Conservation (phyloP, 495 filamentous ascomycete species). For the Geoglossum glabrum region DNA sequence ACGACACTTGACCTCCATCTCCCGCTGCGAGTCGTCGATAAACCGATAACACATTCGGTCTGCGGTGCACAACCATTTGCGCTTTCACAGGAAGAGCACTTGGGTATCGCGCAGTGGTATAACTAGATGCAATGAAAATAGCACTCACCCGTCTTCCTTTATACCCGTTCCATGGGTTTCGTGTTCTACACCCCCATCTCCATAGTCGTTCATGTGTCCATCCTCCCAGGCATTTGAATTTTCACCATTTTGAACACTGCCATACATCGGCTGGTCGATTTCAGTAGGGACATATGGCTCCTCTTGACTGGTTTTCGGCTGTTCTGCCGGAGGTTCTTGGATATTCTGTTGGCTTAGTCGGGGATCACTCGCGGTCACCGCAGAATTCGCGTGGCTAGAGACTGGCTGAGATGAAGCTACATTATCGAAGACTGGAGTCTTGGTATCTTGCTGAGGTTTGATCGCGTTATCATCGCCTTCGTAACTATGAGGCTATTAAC, state of each 20-base stretch:
- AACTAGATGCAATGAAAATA: slow-evolving; percentile 12
- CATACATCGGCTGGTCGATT: slow-evolving; percentile 21
- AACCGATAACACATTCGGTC: background rate
- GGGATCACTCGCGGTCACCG: background rate
- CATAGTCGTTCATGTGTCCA: slow-evolving; percentile 19
- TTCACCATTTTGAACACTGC: slow-evolving; percentile 17
- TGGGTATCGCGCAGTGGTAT: background rate
- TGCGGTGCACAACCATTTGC: background rate
- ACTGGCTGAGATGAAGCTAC: background rate
- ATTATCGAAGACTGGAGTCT: background rate
- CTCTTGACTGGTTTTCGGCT: background rate
- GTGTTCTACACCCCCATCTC: slow-evolving; percentile 27
- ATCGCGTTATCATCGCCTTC: background rate
- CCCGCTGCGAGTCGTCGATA: background rate
- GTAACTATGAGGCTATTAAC: background rate
- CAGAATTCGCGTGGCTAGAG: background rate
- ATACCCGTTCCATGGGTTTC: slow-evolving; percentile 39
- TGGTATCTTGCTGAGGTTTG: background rate
- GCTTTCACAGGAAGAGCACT: background rate
- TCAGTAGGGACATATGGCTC: background rate
- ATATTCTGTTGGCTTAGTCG: background rate
- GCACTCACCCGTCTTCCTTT: slow-evolving; percentile 97
- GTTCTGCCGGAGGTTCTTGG: background rate
- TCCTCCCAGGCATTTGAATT: slow-evolving; percentile 13
- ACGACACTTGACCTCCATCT: background rate